Conservation (phyloP, 2,329 filamentous ascomycete genomes). For the Epichloe bromicola region DNA sequence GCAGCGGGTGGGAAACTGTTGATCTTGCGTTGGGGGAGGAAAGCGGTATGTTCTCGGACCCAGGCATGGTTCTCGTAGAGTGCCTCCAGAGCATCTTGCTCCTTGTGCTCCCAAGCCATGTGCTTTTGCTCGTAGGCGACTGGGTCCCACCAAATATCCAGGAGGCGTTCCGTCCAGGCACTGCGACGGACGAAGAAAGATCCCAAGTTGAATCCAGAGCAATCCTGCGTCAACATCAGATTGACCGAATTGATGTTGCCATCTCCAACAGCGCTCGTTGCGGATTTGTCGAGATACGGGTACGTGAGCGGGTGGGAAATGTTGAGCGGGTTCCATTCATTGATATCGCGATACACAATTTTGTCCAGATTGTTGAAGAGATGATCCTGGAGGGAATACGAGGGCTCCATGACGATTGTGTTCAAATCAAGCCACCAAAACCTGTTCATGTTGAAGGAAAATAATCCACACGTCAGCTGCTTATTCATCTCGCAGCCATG, state of each 20-base stretch:
- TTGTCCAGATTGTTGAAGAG: conserved; percentile 69
- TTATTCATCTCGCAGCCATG: too few species aligned
- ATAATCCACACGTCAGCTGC: too few species aligned
- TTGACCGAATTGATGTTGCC: conserved; percentile 68
- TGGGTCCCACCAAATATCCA: conserved; percentile 98
- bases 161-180: conserved; percentile 76
- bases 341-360: conserved; percentile 87
- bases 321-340: conserved; percentile 88
- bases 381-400: conserved; percentile 77
- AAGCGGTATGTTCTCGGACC: conserved; percentile 78
- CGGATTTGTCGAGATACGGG: conserved; percentile 61
- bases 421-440: conserved; percentile 99
- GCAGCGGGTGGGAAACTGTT: conserved; percentile 90
- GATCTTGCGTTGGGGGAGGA: conserved; percentile 76
- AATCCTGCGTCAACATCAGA: conserved; percentile 83
- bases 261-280: conserved; percentile 64
- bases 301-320: conserved; percentile 71
- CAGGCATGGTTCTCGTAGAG: conserved; percentile 86
- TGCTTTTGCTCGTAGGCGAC: conserved; percentile 96
- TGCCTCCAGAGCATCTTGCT: conserved; percentile 90
- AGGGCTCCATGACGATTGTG: conserved; percentile 95
- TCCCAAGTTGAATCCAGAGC: conserved; percentile 88
- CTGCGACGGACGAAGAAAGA: conserved; percentile 86
- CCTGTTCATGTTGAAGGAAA: conserved; percentile 44
- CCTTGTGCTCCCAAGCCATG: conserved; percentile 98